Base-by-base conservation (phyloP, 768 basidiomycete genomes). In the Suillus ampliporus region DNA sequence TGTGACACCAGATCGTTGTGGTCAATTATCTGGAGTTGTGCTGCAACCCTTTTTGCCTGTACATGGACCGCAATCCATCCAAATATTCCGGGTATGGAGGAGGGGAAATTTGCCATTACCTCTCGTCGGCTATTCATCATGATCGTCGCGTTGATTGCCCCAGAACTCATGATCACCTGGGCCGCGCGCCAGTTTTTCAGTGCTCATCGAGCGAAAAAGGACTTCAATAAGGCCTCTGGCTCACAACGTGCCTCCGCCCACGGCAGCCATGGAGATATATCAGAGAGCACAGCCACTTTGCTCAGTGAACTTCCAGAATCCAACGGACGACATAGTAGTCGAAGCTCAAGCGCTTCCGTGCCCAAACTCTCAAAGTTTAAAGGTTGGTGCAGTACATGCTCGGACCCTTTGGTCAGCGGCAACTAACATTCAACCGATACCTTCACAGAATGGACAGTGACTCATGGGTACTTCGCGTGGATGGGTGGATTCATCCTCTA, bases 91-190 rank as follows among this genome's bases (percentile, higher is more conserved):
- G 41, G 21, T 31, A 61, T 62, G 4, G 54, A 69, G 15, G 66
- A 66, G 15, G 48, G 58, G 17, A 23, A 17, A 26, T 63, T 47
- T n/a, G 58, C 50, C 37, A 38, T 58, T 13, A 34, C 58, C 3
- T 26, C 46, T 21, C 62, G 64, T 10, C 57, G 68, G 19, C 41
- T 71, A 13, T 43, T 58, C 28, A 35, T 71, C n/a, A 69, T 71
- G 61, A 51, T 71, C 38, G 63, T 66, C 62, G 64, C 69, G 1
- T n/a, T n/a, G n/a, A n/a, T n/a, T n/a, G n/a, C n/a, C n/a, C n/a
- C n/a, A n/a, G n/a, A n/a, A n/a, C n/a, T 73, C 47, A 61, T 74
- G 21, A 50, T 73, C 6, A 34, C 61, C n/a, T 76, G 75, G 75
- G 71, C 75, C 15, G 47, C 67, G 31, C 61, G 67, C 19, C 73